Evolutionary conservation across 805 yeast species (phyloP).

Genomic region (Candida ficus): DNA sequence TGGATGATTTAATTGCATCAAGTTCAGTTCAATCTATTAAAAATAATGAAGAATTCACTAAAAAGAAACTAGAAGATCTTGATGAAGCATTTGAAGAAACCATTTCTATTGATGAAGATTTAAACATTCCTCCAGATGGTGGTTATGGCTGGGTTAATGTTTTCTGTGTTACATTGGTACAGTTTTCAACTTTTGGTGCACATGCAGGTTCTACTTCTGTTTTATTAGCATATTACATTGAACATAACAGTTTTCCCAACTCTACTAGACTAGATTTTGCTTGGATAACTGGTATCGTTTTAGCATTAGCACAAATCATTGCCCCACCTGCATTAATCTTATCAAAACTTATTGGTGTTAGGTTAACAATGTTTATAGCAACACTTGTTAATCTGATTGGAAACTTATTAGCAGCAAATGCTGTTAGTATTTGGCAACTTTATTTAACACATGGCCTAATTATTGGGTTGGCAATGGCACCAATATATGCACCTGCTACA

Average conservation of each 20-base stretch:
- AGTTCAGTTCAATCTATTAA: too few relatives aligned
- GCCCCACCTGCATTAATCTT: conserved; percentile 52
- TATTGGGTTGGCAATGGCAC: conserved; percentile 46
- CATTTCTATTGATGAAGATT: too few relatives aligned
- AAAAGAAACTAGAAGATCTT: too few relatives aligned
- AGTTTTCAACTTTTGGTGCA: conserved; percentile 69
- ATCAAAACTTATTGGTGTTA: conserved; percentile 46
- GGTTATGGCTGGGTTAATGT: conserved; percentile 68
- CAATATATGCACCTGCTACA: conserved; percentile 53
- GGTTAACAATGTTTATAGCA: conserved; percentile 45
- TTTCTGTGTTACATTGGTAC: conserved; percentile 42
- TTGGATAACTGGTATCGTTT: conserved; percentile 61
- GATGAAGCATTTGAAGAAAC: too few relatives aligned
- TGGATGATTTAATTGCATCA: too few relatives aligned
- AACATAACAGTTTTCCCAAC: conserved; percentile 45
- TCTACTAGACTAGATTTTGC: conserved; percentile 58
- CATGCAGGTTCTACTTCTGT: conserved; percentile 54
- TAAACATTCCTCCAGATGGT: conserved; percentile 60
- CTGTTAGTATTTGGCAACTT: conserved; percentile 58
- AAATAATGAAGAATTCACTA: too few relatives aligned
- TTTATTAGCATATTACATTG: conserved; percentile 52
- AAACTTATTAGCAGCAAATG: conserved; percentile 53
- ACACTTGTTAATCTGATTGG: conserved; percentile 46
- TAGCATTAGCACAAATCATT: conserved; percentile 47
- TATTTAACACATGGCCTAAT: conserved; percentile 65